Conservation (phyloP, 306 rosid species). For the Pterocarpus macrocarpus region DNA sequence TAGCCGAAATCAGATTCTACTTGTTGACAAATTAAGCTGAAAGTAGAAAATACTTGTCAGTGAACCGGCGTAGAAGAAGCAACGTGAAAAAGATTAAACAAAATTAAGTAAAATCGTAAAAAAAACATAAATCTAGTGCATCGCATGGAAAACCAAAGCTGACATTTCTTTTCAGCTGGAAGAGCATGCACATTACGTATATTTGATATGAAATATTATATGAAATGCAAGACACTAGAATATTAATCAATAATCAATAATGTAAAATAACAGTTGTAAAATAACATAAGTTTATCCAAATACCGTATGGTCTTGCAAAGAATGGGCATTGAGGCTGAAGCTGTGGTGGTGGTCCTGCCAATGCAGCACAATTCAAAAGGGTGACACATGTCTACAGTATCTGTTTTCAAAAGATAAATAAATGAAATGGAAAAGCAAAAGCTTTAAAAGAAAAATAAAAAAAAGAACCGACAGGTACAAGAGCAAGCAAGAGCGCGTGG, state of each 20-base stretch:
- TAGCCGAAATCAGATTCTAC: too few relatives aligned
- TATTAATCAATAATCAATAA: too few relatives aligned
- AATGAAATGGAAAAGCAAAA: neutral
- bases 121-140: neutral
- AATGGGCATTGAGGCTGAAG: neutral
- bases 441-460: too few relatives aligned
- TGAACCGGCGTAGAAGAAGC: neutral
- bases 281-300: too few relatives aligned
- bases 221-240: neutral
- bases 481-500: conserved; percentile 24
- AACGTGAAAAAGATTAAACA: neutral
- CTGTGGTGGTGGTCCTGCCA: neutral
- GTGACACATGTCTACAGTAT: neutral
- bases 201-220: too few relatives aligned
- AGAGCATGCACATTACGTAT: neutral
- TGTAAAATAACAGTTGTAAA: too few relatives aligned
- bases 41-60: too few relatives aligned
- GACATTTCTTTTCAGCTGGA: too few relatives aligned
- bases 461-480: neutral
- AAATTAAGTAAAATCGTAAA: too few relatives aligned
- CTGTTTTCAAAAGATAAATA: neutral
- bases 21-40: too few relatives aligned
- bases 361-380: neutral
- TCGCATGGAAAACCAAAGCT: too few relatives aligned
- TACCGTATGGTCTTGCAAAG: neutral